These are phyloP conservation scores for Monosporascus sp. DNA, from an alignment of 2,329 filamentous ascomycete genomes.

Conservation along the genomic window DNA sequence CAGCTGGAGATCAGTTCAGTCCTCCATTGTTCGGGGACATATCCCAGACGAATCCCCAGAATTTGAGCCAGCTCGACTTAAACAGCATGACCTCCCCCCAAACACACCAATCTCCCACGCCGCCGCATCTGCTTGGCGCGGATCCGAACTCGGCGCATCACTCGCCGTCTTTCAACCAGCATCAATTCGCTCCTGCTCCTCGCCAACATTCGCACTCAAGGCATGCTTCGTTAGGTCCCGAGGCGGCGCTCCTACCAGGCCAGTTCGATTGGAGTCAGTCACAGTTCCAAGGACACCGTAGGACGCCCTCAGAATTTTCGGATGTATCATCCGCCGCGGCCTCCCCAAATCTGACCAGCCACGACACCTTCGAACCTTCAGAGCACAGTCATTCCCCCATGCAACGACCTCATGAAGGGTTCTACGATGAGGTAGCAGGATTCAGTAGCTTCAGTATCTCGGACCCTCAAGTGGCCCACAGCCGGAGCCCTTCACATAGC, in stretches of 20 bases:
- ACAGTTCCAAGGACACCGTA: conserved; percentile 75
- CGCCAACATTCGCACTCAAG: conserved; percentile 51
- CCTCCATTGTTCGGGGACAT: conserved; percentile 53
- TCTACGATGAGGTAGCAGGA: conserved; percentile 73
- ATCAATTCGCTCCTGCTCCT: conserved; percentile 47
- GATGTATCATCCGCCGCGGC: conserved; percentile 82
- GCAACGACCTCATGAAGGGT: conserved; percentile 65
- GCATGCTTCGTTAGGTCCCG: conserved; percentile 51
- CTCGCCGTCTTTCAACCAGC: conserved; percentile 51
- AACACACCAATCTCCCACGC: conserved; percentile 50
- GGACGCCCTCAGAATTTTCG: conserved; percentile 84
- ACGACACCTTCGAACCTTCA: conserved; percentile 72
- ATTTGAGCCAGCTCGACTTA: conserved; percentile 41
- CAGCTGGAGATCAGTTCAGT: conserved; percentile 49
- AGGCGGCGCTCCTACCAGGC: conserved; percentile 49
- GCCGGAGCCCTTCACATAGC: conserved; percentile 74
- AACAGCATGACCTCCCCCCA: conserved; percentile 51
- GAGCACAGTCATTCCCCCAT: conserved; percentile 73
- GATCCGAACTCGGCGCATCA: conserved; percentile 48
- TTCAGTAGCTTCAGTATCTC: conserved; percentile 78
- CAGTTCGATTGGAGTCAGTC: conserved; percentile 51
- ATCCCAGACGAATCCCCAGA: conserved; percentile 32
- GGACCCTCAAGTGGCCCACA: conserved; percentile 63
- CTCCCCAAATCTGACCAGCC: conserved; percentile 73
- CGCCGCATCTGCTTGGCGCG: conserved; percentile 48